Conservation (phyloP, 768 basidiomycete species). For the Cystofilobasidium macerans region DNA sequence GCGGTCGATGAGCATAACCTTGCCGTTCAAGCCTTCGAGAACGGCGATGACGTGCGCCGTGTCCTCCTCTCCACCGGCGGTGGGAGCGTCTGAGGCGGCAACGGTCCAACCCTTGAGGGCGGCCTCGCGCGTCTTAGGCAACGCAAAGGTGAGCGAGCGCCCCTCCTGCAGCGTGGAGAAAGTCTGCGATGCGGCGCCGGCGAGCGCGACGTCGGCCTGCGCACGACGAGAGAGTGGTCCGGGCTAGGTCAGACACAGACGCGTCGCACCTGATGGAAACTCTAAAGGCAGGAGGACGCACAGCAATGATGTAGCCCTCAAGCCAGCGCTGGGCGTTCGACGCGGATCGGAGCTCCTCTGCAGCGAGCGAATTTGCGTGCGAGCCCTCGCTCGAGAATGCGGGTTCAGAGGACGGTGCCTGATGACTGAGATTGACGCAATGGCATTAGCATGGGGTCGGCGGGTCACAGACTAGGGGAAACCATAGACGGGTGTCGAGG, state of each 20-base stretch:
- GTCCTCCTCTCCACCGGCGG: neutral
- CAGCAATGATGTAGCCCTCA: constrained; percentile 1
- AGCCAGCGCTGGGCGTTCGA: constrained; percentile 9
- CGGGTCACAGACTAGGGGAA: too few relatives aligned
- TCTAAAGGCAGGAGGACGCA: constrained; percentile 1
- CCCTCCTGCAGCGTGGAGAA: neutral
- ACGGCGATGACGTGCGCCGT: neutral
- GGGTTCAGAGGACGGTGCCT: neutral
- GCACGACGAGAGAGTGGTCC: neutral
- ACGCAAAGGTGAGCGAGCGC: neutral
- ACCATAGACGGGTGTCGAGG: too few relatives aligned
- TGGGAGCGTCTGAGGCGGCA: neutral
- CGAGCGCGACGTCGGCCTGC: constrained; percentile 1
- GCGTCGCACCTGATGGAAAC: too few relatives aligned
- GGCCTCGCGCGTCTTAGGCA: neutral
- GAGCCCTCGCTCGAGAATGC: neutral
- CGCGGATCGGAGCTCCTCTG: constrained; percentile 1
- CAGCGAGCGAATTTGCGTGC: neutral
- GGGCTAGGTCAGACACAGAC: neutral
- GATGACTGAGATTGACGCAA: constrained; percentile 1
- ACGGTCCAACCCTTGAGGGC: neutral
- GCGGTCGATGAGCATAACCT: too few relatives aligned
- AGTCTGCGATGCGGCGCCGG: neutral
- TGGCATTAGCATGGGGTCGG: neutral
- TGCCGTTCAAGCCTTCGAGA: neutral